Base-by-base conservation (phyloP, 768 basidiomycete species). In the Lentinus tigrinus region DNA sequence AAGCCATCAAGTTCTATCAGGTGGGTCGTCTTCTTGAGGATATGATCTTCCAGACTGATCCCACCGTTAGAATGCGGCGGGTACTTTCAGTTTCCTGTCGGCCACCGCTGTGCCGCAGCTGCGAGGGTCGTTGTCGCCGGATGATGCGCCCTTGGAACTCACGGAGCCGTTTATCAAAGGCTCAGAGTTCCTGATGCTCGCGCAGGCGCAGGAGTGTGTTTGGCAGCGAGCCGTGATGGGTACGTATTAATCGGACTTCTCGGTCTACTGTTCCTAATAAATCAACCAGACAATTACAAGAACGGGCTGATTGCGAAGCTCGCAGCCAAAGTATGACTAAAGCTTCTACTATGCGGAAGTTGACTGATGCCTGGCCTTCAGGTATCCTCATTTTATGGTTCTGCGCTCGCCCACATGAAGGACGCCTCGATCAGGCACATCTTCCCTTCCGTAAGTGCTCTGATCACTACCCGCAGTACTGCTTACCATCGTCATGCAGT, bases 181-280 rank as follows among this genome's bases (percentile, higher is more conserved):
- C 26, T 68, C 97, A 42, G 85, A 91, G 67, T 82, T 73, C 62
- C 80, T 98, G 54, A 88, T 93, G 84, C 80, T 95, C 4, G 94
- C 94, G 0, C 93, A 98, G 72, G 95, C 95, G 1, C 96, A 98
- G 64, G 97, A 99, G 74, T 96, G 93, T 68, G 93, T 87, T 40
- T 98, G 95, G 95, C 95, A 96, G 69, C 83, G 89, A 63, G 95
- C 95, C 16, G 87, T 89, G 67, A 73, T 91, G 57, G 91, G 94
- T 93, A 65, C 65, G 69, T 65, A 3, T 10, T n/a, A n/a, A n/a
- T n/a, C n/a, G n/a, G n/a, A n/a, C 42, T 47, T 23, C 28, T 42
- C 40, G 14, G 16, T 17, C n/a, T 17, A 4, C 8, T 26, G 14
- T 21, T 28, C 13, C 11, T 17, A 31, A 2, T 23, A 17, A 48